phyloP scores from a whole-genome alignment of 208 protist species.

The Trypanosoma cruzi region DNA sequence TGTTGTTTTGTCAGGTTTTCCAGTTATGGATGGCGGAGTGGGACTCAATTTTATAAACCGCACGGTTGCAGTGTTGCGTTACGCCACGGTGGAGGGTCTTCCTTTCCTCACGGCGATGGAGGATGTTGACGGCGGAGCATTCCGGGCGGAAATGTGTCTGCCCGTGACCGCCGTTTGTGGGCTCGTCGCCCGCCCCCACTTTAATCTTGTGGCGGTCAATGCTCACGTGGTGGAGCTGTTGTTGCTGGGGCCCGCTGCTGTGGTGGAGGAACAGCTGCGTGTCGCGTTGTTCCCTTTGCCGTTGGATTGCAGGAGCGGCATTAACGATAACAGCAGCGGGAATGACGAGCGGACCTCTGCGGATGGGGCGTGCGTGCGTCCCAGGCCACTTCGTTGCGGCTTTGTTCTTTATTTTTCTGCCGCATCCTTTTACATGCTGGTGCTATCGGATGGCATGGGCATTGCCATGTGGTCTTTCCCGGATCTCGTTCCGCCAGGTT shows the following conservation, averaged over 20 bases:
- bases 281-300: slow-evolving; percentile 11
- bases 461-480: slow-evolving; percentile 22
- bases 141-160: slow-evolving; percentile 9
- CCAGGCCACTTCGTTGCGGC: slow-evolving; percentile 11
- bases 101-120: slow-evolving; percentile 6
- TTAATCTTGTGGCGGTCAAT: slow-evolving; percentile 12
- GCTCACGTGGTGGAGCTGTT: slow-evolving; percentile 9
- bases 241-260: neutral
- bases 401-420: slow-evolving; percentile 17
- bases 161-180: neutral
- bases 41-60: slow-evolving; percentile 17
- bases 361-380: neutral
- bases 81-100: neutral
- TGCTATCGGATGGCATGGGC: slow-evolving; percentile 11
- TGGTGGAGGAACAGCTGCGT: slow-evolving; percentile 18
- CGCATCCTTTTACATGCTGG: slow-evolving; percentile 20
- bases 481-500: slow-evolving; percentile 8
- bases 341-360: neutral
- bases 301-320: neutral
- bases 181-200: slow-evolving; percentile 5
- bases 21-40: neutral
- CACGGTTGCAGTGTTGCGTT: slow-evolving; percentile 5
- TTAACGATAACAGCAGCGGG: neutral
- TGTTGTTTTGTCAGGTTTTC: slow-evolving; percentile 25
- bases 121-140: slow-evolving; percentile 10